Base-by-base conservation (phyloP, 2,329 filamentous ascomycete species). In the Beauveria caledonica region DNA sequence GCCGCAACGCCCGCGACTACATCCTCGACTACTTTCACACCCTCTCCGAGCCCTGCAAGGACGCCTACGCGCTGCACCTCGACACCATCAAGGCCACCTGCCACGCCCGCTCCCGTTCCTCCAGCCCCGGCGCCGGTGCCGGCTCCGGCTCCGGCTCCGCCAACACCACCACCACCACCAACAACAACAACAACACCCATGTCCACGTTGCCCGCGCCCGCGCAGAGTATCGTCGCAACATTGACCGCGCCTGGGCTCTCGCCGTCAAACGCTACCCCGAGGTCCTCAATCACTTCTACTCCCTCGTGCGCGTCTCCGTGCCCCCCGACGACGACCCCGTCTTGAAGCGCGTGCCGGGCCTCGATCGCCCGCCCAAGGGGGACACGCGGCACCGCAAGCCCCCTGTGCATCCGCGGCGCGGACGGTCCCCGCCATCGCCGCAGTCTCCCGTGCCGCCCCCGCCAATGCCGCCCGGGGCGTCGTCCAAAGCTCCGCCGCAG, bases 281-380 rank as follows among this genome's bases (percentile, higher is more conserved):
- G 69, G 86, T 92, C n/a, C 77, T 93, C 59, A 86, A 91, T 72
- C 91, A 92, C 73, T 92, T 88, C 70, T 92, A 87, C 73, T 79
- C 83, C 62, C 76, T 92, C 42, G 86, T 92, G 40, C 82, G 86
- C 59, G 71, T 91, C 62, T 81, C 78, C 23, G 73, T 90, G 5
- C 88, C 89, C 0, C 74, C 74, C 45, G 86, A 90, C 61, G 77
- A 84, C 58, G 84, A 86, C 45, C 72, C 79, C 2, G 74, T 75
- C 17, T 82, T 87, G 40, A 82, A 81, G 66, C 80, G 86, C 61
- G 33, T 36, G 33, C 33, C 33, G 33, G 33, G 33, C 13, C 5
- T 36, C 13, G 11, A 36, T 36, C 33, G 33, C 11, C 33, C 33
- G 33, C 5, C 33, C 5, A 36, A 36, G 11, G 13, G 33, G 11